Base-by-base conservation (phyloP, 495 filamentous ascomycete genomes). In the Talaromyces nanjingensis region DNA sequence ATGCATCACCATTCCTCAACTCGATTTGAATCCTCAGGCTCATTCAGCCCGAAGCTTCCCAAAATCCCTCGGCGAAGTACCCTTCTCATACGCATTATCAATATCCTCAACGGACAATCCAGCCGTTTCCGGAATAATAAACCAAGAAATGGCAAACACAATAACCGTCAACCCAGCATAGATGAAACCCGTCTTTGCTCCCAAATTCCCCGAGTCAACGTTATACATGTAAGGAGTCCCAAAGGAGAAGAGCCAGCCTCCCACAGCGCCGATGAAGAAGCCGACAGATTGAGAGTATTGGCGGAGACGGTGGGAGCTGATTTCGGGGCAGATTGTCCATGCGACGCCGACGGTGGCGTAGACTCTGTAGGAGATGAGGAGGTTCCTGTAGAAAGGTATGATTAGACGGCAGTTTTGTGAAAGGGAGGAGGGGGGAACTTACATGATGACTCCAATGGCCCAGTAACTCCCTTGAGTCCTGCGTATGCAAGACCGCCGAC, bases 361-460 rank as follows among this genome's bases (percentile, higher is more conserved):
- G 6, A 61, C 63, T 34, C 63, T 54, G 12, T 65, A 34, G 16
- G 66, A 67, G 11, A 67, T 65, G 37, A 67, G 53, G 34, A 67
- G 47, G 7, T 67, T 67, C 66, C 66, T 67, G 25, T 18, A 12
- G 20, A 14, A 27, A 54, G 24, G 18, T 11, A 22, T 52, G 18
- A 5, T 54, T 22, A 54, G 49, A 54, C 6, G 49, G 0, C 0
- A 20, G n/a, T 6, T 4, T 22, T 54, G 24, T 24, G 3, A 54
- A 54, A 12, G n/a, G 11, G 5, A 53, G 20, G 1, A 22, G 20
- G 47, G 29, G 9, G 6, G 18, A 1, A 54, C 66, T 39, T 60
- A 67, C 66, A 67, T 67, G 33, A 67, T 49, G n/a, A 67, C 60
- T n/a, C 63, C 66, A 56, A 67, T 65, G 45, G 63, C 66, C 66